Conservation (phyloP, 495 filamentous ascomycete genomes). For the Rostrohypoxylon terebratum region DNA sequence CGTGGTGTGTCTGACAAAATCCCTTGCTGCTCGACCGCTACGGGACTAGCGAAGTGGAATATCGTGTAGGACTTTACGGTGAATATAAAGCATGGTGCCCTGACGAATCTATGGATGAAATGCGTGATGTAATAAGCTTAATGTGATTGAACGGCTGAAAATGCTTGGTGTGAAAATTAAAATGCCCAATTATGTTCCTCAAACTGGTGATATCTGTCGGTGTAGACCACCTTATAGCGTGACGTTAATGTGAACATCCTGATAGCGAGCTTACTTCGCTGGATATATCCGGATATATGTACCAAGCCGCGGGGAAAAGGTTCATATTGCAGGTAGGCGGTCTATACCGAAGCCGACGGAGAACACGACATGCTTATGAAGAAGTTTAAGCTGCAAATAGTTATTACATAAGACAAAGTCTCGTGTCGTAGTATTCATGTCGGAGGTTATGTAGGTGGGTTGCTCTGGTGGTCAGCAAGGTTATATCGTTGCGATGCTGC, state of each 20-base stretch:
- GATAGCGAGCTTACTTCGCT: conserved; percentile 1
- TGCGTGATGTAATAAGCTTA: background rate
- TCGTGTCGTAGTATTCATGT: conserved; percentile 33
- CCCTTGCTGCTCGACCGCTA: background rate
- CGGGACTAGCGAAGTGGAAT: background rate
- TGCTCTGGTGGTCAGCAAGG: conserved; percentile 22
- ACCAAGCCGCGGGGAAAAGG: background rate
- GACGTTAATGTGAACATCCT: background rate
- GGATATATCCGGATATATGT: conserved; percentile 7
- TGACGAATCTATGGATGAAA: background rate
- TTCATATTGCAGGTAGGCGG: conserved; percentile 14
- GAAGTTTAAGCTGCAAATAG: conserved; percentile 2
- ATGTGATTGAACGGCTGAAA: background rate
- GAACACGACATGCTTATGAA: background rate
- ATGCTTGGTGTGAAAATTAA: conserved; percentile 2
- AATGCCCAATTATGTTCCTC: background rate
- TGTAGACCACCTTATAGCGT: background rate
- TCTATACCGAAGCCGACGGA: conserved; percentile 7
- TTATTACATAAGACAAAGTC: conserved; percentile 28
- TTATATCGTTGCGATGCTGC: background rate
- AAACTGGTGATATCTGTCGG: conserved; percentile 4
- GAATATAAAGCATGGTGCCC: conserved; percentile 3
- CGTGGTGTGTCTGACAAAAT: background rate
- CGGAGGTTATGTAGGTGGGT: conserved; percentile 16
- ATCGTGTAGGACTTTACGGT: conserved; percentile 1